Conservation (phyloP, 1,139 yeast species). For the Zygoascus sp. region DNA sequence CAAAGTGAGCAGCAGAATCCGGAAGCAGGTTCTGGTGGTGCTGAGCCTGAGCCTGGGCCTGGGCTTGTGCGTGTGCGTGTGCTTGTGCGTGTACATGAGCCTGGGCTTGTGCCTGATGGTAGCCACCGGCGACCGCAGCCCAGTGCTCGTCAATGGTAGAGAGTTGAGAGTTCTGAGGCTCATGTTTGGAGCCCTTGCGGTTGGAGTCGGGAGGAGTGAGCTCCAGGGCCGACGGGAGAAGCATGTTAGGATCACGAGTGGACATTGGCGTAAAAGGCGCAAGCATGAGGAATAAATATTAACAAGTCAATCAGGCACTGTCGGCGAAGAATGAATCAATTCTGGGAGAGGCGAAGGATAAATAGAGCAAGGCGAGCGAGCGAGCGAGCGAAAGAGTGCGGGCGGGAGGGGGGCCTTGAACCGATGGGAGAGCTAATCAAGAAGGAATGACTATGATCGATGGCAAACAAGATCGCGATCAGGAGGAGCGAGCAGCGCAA, state of each 20-base stretch:
- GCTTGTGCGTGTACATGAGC: no score
- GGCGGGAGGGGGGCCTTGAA: background rate
- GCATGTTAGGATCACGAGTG: constrained; percentile 11
- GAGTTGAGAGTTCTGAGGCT: constrained; percentile 2
- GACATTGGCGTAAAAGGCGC: constrained; percentile 7
- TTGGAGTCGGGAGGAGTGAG: constrained; percentile 31
- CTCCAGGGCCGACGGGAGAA: constrained; percentile 28
- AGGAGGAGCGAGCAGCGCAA: no score
- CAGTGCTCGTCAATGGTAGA: constrained; percentile 3
- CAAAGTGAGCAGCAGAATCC: background rate
- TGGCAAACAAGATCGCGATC: background rate
- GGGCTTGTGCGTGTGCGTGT: no score
- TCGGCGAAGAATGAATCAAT: no score
- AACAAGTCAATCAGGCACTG: no score
- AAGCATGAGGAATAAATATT: constrained; percentile 4
- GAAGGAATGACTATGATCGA: background rate
- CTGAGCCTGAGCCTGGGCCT: no score
- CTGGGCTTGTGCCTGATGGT: no score
- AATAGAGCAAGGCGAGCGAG: background rate
- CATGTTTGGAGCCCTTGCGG: constrained; percentile 12
- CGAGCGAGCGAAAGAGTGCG: background rate
- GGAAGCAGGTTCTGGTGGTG: constrained; percentile 8
- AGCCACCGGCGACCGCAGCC: no score
- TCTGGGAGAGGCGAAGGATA: background rate
- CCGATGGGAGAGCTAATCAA: background rate